Percentiles rank a stretch among this genome's conserved stretches.
Conservation (phyloP, 768 basidiomycete species). For the Trametes cinnabarina region DNA sequence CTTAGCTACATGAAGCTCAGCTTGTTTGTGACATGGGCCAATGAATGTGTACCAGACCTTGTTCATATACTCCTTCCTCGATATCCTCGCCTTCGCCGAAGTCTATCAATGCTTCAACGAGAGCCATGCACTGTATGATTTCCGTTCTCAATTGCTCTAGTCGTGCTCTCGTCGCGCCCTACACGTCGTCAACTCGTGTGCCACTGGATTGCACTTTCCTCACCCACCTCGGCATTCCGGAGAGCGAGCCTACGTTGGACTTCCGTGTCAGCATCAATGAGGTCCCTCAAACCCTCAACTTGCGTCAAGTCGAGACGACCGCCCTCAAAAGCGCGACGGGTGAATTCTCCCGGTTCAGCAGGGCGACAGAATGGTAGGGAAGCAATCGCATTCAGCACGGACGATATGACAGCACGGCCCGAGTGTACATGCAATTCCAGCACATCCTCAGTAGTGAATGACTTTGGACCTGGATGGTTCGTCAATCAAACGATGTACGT, state of each 20-base stretch:
- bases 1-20: constrained; percentile 44
- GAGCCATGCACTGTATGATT: constrained; percentile 71
- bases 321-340: constrained; percentile 74
- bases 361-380: constrained; percentile 64
- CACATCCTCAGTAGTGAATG: constrained; percentile 81
- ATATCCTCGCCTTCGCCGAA: constrained; percentile 92
- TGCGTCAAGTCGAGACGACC: constrained; percentile 86
- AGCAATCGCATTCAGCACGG: constrained; percentile 64
- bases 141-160: constrained; percentile 64
- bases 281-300: constrained; percentile 83
- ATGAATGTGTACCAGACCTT: constrained; percentile 45
- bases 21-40: background rate
- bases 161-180: constrained; percentile 63
- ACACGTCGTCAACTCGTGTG: background rate
- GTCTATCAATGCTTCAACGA: constrained; percentile 87
- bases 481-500: background rate
- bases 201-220: background rate
- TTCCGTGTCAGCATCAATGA: constrained; percentile 89
- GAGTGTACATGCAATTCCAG: constrained; percentile 88
- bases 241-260: constrained; percentile 73
- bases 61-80: constrained; percentile 74
- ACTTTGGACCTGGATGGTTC: constrained; percentile 56
- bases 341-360: constrained; percentile 88
- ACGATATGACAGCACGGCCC: constrained; percentile 73
- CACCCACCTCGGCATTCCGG: constrained; percentile 61